Percentiles rank a stretch among this genome's conserved stretches.
These are phyloP conservation scores for Hyphopichia burtonii DNA, from an alignment of 1,139 yeast species.

Conservation along the genomic window DNA sequence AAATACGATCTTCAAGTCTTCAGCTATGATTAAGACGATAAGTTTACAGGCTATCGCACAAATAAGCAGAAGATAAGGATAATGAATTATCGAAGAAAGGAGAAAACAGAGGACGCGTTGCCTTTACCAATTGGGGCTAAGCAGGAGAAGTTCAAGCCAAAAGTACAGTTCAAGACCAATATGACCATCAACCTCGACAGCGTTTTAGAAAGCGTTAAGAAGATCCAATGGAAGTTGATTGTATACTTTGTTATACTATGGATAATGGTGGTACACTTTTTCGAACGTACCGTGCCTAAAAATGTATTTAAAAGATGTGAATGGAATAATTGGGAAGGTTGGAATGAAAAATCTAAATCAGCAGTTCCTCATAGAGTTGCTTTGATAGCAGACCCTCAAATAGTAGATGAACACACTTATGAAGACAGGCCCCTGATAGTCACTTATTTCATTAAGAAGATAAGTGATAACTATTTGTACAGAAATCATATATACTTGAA, in stretches of 20 bases:
- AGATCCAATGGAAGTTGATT: slow-evolving; percentile 7
- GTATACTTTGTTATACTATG: slow-evolving; percentile 35
- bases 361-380: slow-evolving; percentile 59
- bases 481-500: slow-evolving; percentile 41
- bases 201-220: background rate
- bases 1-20: no score
- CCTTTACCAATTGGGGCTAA: slow-evolving; percentile 6
- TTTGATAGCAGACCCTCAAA: slow-evolving; percentile 88
- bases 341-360: slow-evolving; percentile 30
- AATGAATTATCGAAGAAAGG: slow-evolving; percentile 17
- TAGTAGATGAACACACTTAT: slow-evolving; percentile 77
- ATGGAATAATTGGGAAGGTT: slow-evolving; percentile 66
- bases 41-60: no score
- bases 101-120: slow-evolving; percentile 8
- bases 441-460: slow-evolving; percentile 44
- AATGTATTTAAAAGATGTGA: slow-evolving; percentile 49
- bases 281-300: slow-evolving; percentile 59
- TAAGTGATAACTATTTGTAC: slow-evolving; percentile 75
- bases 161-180: background rate
- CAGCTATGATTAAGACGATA: no score
- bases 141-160: slow-evolving; percentile 2
- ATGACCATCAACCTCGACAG: background rate
- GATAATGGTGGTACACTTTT: slow-evolving; percentile 52
- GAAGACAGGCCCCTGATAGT: slow-evolving; percentile 51
- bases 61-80: background rate